Evolutionary conservation across 176 grass and related monocot species (phyloP), one percentile per base, ranked within the genome.

Genomic region (Aegilops tauschii): DNA sequence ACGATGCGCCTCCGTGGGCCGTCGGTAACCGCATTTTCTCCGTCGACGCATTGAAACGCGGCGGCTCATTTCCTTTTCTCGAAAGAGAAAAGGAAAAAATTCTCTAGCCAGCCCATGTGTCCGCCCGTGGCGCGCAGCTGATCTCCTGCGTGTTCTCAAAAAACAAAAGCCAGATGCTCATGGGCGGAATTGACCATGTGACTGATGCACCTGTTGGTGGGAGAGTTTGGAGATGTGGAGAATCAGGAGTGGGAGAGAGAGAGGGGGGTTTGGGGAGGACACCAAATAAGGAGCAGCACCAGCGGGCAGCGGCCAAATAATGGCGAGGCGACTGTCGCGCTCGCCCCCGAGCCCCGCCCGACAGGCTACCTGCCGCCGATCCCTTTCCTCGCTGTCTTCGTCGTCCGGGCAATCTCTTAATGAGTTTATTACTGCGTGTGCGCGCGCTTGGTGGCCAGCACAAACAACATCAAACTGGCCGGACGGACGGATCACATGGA

Each of bases 341-440:
- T 80, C 81, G 21, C 39, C 61, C 83, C 84, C 54, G 78, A 82
- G 56, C 18, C 42, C 80, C 67, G 89, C 59, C 89, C 77, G 89
- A 88, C 81, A 91, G 69, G 76, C 85, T 63, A 81, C 89, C 89
- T 80, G 85, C 31, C 81, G 89, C 80, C 75, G 61, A 90, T 90
- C 89, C 56, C 79, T 87, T 87, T 83, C 89, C 39, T 35, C 44
- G 23, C 66, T 73, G 84, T 87, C 83, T 29, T 74, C 61, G 39
- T 77, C 62, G 75, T 52, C 73, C 73, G 40, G 68, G 78, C 61
- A 82, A 65, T 65, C 27, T 44, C 23, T 44, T 66, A 14, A 68
- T 83, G 44, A 52, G 73, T 11, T 13, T 30, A 18, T 13, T 30
- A 18, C 54, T 6, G 54, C 18, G 54, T 21, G 54, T 16, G 28